Conservation (phyloP, 306 rosid species). For the Aeschynomene evenia region DNA sequence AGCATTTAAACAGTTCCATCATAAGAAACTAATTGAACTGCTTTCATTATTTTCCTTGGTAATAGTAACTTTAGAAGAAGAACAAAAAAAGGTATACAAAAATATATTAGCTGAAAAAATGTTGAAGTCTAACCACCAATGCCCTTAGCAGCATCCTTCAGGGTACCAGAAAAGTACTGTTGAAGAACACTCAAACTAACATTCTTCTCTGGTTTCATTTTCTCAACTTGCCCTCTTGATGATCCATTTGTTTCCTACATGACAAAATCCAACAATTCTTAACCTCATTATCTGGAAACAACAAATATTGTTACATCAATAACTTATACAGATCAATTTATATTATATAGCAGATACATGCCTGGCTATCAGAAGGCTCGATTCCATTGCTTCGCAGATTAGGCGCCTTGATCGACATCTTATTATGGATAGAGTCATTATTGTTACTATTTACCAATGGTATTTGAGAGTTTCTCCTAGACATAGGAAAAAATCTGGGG, state of each 20-base stretch:
- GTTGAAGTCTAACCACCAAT: slow-evolving; percentile 68
- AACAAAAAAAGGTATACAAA: slow-evolving; percentile 7
- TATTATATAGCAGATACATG: slow-evolving; percentile 23
- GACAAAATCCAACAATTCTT: slow-evolving; percentile 2
- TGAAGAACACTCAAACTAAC: slow-evolving; percentile 86
- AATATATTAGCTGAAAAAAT: slow-evolving; percentile 28
- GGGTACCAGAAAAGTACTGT: slow-evolving; percentile 88
- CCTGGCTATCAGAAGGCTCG: slow-evolving; percentile 49
- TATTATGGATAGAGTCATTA: slow-evolving; percentile 36
- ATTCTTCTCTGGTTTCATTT: slow-evolving; percentile 64
- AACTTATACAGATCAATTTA: too few relatives aligned
- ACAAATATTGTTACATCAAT: not conserved
- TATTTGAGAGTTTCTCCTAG: slow-evolving; percentile 42
- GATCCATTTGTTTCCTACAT: slow-evolving; percentile 51
- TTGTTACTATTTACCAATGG: slow-evolving; percentile 40
- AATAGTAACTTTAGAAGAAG: not conserved
- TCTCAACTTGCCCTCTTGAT: slow-evolving; percentile 48
- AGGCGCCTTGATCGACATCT: slow-evolving; percentile 34
- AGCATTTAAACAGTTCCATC: slow-evolving; percentile 16
- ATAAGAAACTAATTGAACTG: not conserved
- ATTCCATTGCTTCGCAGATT: slow-evolving; percentile 36
- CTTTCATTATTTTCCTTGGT: not conserved
- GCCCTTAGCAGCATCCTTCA: slow-evolving; percentile 90
- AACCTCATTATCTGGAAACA: slow-evolving; percentile 15
- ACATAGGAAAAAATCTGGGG: slow-evolving; percentile 27